A percentile compares a stretch with the other conserved stretches of the same genome.
phyloP scores from a whole-genome alignment of 1,139 yeast species.

The Yamadazyma sp. region DNA sequence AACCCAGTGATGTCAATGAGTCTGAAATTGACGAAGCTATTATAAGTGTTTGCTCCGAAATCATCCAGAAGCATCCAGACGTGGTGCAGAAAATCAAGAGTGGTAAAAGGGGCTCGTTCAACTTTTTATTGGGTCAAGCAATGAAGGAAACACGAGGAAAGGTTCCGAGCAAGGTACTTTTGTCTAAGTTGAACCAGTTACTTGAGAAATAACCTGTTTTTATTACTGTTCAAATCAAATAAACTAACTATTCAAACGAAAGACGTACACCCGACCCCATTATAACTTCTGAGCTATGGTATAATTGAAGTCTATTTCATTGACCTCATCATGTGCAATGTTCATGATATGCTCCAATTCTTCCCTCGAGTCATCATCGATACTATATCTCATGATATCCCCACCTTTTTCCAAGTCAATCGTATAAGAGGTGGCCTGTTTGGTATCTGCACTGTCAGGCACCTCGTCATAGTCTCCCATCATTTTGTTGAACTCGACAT shows the following conservation, averaged over 20 bases:
- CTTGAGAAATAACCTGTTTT: slow-evolving; percentile 9
- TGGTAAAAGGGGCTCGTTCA: slow-evolving; percentile 67
- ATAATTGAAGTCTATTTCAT: slow-evolving; percentile 12
- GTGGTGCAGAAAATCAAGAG: slow-evolving; percentile 55
- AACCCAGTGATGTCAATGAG: slow-evolving; percentile 27
- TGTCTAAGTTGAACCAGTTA: slow-evolving; percentile 37
- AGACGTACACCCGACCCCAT: not conserved
- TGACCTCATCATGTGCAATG: slow-evolving; percentile 9
- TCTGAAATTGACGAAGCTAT: slow-evolving; percentile 43
- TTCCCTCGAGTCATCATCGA: slow-evolving; percentile 8
- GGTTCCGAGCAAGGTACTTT: slow-evolving; percentile 51
- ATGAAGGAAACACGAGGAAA: slow-evolving; percentile 78
- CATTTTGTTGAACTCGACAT: slow-evolving; percentile 13
- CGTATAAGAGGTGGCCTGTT: not conserved
- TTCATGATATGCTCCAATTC: slow-evolving; percentile 16
- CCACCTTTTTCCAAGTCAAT: slow-evolving; percentile 7
- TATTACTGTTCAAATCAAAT: not conserved
- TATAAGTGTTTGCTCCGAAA: slow-evolving; percentile 49
- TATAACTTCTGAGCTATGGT: slow-evolving; percentile 9
- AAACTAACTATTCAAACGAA: not conserved
- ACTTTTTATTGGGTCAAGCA: slow-evolving; percentile 79
- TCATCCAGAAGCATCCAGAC: slow-evolving; percentile 51
- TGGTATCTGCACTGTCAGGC: not conserved
- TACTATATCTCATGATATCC: slow-evolving; percentile 4
- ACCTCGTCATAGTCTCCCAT: slow-evolving; percentile 8